A percentile compares a stretch with the other conserved stretches of the same genome.
Evolutionary conservation across 768 basidiomycete genomes (phyloP).

Genomic region (Phylloporus sp.): DNA sequence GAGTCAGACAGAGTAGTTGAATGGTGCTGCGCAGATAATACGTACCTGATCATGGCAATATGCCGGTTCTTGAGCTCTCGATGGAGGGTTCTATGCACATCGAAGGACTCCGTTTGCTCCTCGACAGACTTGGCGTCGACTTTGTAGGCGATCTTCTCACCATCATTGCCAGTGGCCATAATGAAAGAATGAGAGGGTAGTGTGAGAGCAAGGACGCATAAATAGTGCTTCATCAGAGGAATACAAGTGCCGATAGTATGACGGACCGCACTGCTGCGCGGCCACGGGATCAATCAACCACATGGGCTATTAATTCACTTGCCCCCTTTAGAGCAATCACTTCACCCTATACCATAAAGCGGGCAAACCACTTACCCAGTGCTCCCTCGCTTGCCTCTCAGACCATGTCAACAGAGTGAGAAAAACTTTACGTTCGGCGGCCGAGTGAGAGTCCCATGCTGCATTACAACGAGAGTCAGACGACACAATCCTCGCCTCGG

Average conservation of each 20-base stretch:
- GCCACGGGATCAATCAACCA: background rate
- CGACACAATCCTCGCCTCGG: too few relatives aligned
- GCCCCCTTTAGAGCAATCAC: background rate
- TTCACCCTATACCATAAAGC: background rate
- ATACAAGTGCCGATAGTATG: background rate
- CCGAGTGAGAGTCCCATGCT: too few relatives aligned
- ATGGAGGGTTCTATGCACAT: slow-evolving; percentile 11
- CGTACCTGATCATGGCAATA: slow-evolving; percentile 35
- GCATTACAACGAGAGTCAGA: too few relatives aligned
- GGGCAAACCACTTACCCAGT: background rate
- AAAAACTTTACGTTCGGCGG: background rate
- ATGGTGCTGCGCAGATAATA: too few relatives aligned
- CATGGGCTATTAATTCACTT: background rate
- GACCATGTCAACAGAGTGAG: background rate
- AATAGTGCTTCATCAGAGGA: background rate
- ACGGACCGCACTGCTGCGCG: too few relatives aligned
- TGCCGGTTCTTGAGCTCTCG: slow-evolving; percentile 34
- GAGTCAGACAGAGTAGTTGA: background rate
- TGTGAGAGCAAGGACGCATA: background rate
- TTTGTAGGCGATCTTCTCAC: slow-evolving; percentile 1
- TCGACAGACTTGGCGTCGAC: slow-evolving; percentile 10
- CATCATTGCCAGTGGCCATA: slow-evolving; percentile 8
- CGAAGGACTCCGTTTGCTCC: background rate
- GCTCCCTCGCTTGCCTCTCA: background rate
- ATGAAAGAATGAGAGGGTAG: background rate